Conservation (phyloP, 2,329 filamentous ascomycete genomes). For the Venturia carpophila region DNA sequence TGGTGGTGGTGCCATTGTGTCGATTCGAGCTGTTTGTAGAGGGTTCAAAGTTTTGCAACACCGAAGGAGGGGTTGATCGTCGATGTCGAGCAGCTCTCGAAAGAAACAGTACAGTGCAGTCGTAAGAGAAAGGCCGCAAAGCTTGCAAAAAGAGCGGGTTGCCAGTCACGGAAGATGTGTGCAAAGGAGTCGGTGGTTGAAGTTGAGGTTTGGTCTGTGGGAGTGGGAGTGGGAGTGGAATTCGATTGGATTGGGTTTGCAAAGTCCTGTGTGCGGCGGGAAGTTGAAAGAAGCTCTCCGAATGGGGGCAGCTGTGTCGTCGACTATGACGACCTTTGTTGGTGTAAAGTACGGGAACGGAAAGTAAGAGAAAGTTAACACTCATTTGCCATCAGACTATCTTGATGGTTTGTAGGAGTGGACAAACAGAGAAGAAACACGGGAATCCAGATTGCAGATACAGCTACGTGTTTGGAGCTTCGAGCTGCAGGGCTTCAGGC, state of each 20-base stretch:
- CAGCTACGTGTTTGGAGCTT: not conserved
- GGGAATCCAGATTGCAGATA: not conserved
- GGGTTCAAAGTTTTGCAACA: not conserved
- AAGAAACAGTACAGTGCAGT: not conserved
- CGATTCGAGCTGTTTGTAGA: not conserved
- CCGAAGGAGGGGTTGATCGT: not conserved
- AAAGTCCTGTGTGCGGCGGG: not conserved
- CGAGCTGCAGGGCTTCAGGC: no score
- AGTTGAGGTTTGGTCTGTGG: not conserved
- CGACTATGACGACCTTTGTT: not conserved
- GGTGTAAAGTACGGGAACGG: not conserved
- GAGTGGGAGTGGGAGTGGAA: not conserved
- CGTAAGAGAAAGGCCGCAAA: not conserved
- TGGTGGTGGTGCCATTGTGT: not conserved
- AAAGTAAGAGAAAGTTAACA: not conserved
- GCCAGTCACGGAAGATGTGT: not conserved
- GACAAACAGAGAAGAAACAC: not conserved
- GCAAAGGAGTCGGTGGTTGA: not conserved
- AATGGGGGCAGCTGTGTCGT: not conserved
- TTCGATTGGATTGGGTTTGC: not conserved
- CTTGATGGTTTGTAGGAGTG: not conserved
- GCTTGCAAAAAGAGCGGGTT: not conserved
- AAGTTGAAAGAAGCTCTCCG: slow-evolving; percentile 1
- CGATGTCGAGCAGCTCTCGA: not conserved
- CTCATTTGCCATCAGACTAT: not conserved